phyloP scores from a whole-genome alignment of 495 filamentous ascomycete genomes.

The Penicilliopsis zonata region DNA sequence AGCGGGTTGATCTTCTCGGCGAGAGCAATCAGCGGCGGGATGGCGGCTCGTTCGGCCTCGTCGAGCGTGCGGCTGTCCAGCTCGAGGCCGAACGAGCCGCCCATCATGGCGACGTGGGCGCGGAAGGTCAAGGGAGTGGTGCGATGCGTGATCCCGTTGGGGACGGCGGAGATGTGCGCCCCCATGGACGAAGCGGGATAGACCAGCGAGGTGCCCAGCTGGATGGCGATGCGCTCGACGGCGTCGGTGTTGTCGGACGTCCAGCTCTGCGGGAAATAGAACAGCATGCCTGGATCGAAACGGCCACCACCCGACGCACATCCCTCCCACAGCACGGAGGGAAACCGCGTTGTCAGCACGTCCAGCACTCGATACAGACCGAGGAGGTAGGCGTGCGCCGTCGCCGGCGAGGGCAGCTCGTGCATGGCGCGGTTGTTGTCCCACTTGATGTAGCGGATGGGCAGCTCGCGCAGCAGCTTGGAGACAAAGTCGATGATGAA shows the following conservation, averaged over 20 bases:
- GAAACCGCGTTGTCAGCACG: slow-evolving; percentile 37
- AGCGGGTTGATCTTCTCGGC: slow-evolving; percentile 40
- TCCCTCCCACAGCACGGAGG: slow-evolving; percentile 44
- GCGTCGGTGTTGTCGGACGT: slow-evolving; percentile 45
- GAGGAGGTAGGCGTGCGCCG: slow-evolving; percentile 39
- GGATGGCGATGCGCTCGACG: slow-evolving; percentile 38
- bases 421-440: slow-evolving; percentile 45
- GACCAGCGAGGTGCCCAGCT: slow-evolving; percentile 39
- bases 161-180: slow-evolving; percentile 41
- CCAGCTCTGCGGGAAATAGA: slow-evolving; percentile 48
- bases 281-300: slow-evolving; percentile 41
- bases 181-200: slow-evolving; percentile 45
- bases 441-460: slow-evolving; percentile 45
- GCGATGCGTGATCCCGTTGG: slow-evolving; percentile 37
- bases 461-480: slow-evolving; percentile 30
- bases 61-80: slow-evolving; percentile 32
- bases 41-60: slow-evolving; percentile 27
- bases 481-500: slow-evolving; percentile 38
- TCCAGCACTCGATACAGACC: slow-evolving; percentile 43
- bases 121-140: slow-evolving; percentile 37
- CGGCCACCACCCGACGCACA: slow-evolving; percentile 44
- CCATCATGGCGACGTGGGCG: slow-evolving; percentile 45
- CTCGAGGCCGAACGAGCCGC: slow-evolving; percentile 43
- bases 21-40: slow-evolving; percentile 32
- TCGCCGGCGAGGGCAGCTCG: slow-evolving; percentile 35